These are phyloP conservation scores for Saccharomycopsis oosterbeekiorum DNA, from an alignment of 805 yeast species.

Conservation along the genomic window DNA sequence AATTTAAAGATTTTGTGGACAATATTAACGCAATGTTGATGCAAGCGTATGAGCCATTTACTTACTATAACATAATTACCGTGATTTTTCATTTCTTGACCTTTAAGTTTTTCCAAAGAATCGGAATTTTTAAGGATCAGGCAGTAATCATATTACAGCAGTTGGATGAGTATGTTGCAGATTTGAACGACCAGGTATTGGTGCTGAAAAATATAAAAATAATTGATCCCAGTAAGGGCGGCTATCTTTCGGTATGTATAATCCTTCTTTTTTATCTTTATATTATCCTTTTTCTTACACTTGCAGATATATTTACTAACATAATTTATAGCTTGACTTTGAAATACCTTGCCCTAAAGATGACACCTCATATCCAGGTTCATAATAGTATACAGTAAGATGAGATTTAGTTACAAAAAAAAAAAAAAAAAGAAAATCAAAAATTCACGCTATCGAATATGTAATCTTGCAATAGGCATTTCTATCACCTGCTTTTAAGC, in stretches of 20 bases:
- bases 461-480: too few species aligned
- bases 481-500: too few species aligned
- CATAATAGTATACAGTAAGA: too few species aligned
- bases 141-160: slow-evolving; percentile 26
- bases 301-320: slow-evolving; percentile 18
- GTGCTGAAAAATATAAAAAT: slow-evolving; percentile 27
- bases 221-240: slow-evolving; percentile 43
- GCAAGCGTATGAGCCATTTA: slow-evolving; percentile 32
- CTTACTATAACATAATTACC: slow-evolving; percentile 33
- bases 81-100: slow-evolving; percentile 30
- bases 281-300: slow-evolving; percentile 4
- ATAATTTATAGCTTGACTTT: slow-evolving; percentile 34
- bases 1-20: slow-evolving; percentile 34
- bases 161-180: slow-evolving; percentile 35
- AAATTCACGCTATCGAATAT: not conserved
- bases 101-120: slow-evolving; percentile 30
- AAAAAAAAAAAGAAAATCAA: not conserved
- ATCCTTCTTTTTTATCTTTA: not conserved
- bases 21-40: slow-evolving; percentile 34
- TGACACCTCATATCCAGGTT: too few species aligned
- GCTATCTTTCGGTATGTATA: slow-evolving; percentile 40
- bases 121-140: slow-evolving; percentile 3
- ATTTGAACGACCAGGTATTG: slow-evolving; percentile 25
- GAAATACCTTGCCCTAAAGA: slow-evolving; percentile 30
- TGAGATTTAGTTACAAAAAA: not conserved